Percentiles rank a stretch among this genome's conserved stretches.
Conservation (phyloP, 306 rosid genomes). For the Astragalus glycyphyllos region DNA sequence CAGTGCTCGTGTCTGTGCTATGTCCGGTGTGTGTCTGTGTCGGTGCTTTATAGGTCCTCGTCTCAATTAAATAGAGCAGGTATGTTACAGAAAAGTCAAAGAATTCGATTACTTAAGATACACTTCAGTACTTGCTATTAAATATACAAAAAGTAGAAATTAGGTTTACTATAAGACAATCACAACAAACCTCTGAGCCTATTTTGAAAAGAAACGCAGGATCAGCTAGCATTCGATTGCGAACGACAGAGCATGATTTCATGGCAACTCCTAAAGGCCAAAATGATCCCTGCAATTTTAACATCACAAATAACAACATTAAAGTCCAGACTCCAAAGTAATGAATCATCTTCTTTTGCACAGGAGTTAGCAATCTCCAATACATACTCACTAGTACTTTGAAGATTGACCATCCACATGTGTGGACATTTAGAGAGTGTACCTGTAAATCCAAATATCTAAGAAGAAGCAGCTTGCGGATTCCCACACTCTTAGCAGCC, state of each 20-base stretch:
- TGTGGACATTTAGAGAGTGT: conserved; percentile 1
- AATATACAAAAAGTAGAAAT: conserved; percentile 29
- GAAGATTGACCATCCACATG: too few relatives aligned
- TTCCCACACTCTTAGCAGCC: conserved; percentile 81
- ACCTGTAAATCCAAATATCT: conserved; percentile 86
- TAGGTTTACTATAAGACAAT: conserved; percentile 30
- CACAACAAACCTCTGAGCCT: conserved; percentile 86
- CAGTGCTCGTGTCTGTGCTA: too few relatives aligned
- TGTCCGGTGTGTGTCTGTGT: too few relatives aligned
- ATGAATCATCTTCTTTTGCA: conserved; percentile 17
- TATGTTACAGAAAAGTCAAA: conserved; percentile 4
- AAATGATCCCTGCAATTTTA: conserved; percentile 64
- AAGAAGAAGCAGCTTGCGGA: conserved; percentile 72
- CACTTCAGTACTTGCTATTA: conserved; percentile 13
- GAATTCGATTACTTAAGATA: conserved; percentile 19
- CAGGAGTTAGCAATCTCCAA: background rate
- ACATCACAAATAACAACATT: conserved; percentile 33
- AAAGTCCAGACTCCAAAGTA: conserved; percentile 19
- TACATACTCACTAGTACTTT: background rate
- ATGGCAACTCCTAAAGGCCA: conserved; percentile 83
- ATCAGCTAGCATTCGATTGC: conserved; percentile 91
- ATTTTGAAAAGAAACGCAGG: conserved; percentile 90
- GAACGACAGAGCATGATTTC: conserved; percentile 73
- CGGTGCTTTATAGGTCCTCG: too few relatives aligned
- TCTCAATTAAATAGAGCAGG: conserved; percentile 20